These are phyloP conservation scores for Pezizomycotina sp. DNA, from an alignment of 2,329 filamentous ascomycete species.

Conservation along the genomic window DNA sequence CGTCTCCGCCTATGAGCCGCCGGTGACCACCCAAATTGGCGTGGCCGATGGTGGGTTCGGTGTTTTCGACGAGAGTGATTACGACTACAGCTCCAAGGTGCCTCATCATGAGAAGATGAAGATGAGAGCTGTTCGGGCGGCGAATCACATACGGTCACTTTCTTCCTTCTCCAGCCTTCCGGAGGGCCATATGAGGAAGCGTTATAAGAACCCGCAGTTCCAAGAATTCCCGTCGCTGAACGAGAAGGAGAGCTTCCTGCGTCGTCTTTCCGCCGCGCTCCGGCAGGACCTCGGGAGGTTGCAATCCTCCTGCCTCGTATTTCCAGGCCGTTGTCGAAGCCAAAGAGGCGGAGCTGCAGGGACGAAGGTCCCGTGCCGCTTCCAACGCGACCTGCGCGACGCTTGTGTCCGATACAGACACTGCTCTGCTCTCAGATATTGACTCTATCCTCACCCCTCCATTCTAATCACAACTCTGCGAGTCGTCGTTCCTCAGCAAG, in stretches of 20 bases:
- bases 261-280: conserved; percentile 6
- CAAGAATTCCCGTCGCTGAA: conserved; percentile 13
- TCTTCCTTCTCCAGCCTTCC: conserved; percentile 16
- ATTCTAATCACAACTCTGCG: conserved; percentile 17
- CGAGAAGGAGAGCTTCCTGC: conserved; percentile 10
- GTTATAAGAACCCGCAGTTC: conserved; percentile 14
- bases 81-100: conserved; percentile 14
- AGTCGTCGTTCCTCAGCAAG: conserved; percentile 11
- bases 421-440: conserved; percentile 15
- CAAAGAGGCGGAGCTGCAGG: no score
- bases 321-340: no score
- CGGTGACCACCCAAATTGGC: conserved; percentile 12
- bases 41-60: conserved; percentile 18
- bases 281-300: conserved; percentile 15
- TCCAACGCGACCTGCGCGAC: conserved; percentile 20
- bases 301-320: conserved; percentile 15
- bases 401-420: conserved; percentile 17
- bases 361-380: conserved; percentile 18
- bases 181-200: conserved; percentile 14
- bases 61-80: conserved; percentile 12
- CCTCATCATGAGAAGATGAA: conserved; percentile 14
- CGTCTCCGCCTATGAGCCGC: conserved; percentile 5
- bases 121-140: no score
- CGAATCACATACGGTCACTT: conserved; percentile 9
- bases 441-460: conserved; percentile 15